Evolutionary conservation across 495 filamentous ascomycete genomes (phyloP), one percentile per base, ranked within the genome.

Genomic region (Saxophila tyrrhenica): DNA sequence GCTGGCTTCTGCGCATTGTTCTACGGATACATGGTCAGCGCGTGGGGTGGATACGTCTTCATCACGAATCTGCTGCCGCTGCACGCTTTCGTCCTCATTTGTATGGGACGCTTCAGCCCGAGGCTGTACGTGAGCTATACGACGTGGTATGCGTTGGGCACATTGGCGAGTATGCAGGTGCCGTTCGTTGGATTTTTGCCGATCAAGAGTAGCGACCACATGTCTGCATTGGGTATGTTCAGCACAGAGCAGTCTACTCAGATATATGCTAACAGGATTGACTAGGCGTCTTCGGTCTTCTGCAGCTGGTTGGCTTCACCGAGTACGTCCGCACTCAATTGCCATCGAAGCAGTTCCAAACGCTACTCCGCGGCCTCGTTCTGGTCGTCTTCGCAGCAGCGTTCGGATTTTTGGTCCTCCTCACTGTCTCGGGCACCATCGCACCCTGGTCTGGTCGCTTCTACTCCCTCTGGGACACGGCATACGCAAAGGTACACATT

Each of bases 1-100:
- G 92, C 88, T 49, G 90, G 87, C 16, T 74, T 96, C 57, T 90
- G 90, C 56, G 94, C 94, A 35, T 72, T 99, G 55, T 99, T 95
- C 73, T 99, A 99, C 69, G 94, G 94, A 54, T 99, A 99, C 78
- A 99, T 99, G 94, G 94, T 99, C 39, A 89, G 90, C 50, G 92
- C 94, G 32, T 99, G 94, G 94, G 94, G 94, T 75, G 94, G 94
- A 67, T 99, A 99, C 69, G 94, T 96, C 58, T 99, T 99, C 78
- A 99, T 99, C 65, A 99, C 94, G 57, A 97, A 95, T 65, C 73
- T 99, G 68, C 83, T 99, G 41, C 94, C 94, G 38, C 81, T 99
- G 47, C 94, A 99, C 69, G 83, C 88, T 16, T 94, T 99, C 65
- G 90, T 97, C 25, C 78, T 99, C 54, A 81, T 97, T 59, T 88